A percentile compares a stretch with the other conserved stretches of the same genome.
Conservation (phyloP, 2,329 filamentous ascomycete genomes). For the Ophioceras dolichostomum region DNA sequence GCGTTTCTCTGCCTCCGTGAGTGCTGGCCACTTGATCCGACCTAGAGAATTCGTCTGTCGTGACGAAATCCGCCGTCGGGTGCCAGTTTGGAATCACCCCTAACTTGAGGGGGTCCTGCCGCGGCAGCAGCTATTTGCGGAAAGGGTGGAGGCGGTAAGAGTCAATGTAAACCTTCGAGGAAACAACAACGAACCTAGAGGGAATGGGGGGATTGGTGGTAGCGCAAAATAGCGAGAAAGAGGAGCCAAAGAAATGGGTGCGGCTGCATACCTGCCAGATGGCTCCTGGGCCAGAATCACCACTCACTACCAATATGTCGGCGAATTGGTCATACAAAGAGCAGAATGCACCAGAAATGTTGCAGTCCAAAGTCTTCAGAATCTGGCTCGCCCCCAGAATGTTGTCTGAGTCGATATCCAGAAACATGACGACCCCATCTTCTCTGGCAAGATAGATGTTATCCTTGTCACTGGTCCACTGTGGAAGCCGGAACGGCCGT, state of each 20-base stretch:
- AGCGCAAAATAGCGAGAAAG: no score
- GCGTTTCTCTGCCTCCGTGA: conserved; percentile 8
- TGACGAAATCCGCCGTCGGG: conserved; percentile 41
- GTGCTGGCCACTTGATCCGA: conserved; percentile 12
- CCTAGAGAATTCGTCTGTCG: conserved; percentile 24
- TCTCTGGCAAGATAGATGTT: conserved; percentile 79
- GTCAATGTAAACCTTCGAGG: not conserved
- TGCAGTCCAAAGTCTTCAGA: conserved; percentile 56
- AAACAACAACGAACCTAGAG: not conserved
- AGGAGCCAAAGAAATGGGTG: no score
- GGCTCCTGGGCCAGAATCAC: conserved; percentile 65
- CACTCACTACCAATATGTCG: conserved; percentile 71
- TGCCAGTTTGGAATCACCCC: conserved; percentile 55
- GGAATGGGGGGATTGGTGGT: not conserved
- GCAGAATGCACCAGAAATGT: conserved; percentile 72
- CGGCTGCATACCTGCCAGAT: conserved; percentile 51
- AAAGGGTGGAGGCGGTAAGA: not conserved
- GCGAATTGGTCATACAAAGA: conserved; percentile 55
- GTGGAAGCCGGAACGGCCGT: conserved; percentile 55
- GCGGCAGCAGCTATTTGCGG: conserved; percentile 34
- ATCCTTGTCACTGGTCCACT: conserved; percentile 54
- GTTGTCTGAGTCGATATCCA: conserved; percentile 51
- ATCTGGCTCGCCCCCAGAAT: conserved; percentile 41
- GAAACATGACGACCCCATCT: conserved; percentile 66
- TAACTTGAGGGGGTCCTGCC: conserved; percentile 38